Conservation (phyloP, 768 basidiomycete species). For the Inosperma sp. region DNA sequence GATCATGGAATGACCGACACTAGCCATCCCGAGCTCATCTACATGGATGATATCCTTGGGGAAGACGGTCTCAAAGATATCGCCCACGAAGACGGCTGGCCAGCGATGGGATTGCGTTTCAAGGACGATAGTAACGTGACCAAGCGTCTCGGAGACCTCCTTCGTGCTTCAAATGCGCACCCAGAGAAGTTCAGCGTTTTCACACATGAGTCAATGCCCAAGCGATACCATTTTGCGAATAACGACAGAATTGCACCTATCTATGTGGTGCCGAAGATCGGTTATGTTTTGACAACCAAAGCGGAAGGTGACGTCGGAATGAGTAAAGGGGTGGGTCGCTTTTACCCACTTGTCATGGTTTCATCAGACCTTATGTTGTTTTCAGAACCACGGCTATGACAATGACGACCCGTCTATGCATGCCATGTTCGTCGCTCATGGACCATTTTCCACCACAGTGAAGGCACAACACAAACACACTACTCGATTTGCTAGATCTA, state of each 20-base stretch:
- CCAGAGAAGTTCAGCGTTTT: slow-evolving; percentile 73
- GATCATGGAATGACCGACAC: slow-evolving; percentile 94
- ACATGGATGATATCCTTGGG: slow-evolving; percentile 78
- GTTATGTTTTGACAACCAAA: slow-evolving; percentile 71
- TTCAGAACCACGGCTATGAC: slow-evolving; percentile 87
- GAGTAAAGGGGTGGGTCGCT: slow-evolving; percentile 67
- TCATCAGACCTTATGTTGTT: not conserved
- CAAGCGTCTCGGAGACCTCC: slow-evolving; percentile 51
- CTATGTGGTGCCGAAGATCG: slow-evolving; percentile 77
- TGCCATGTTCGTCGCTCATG: slow-evolving; percentile 89
- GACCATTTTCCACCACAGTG: slow-evolving; percentile 72
- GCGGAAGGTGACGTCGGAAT: slow-evolving; percentile 56
- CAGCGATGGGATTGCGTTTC: slow-evolving; percentile 83
- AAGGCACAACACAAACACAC: slow-evolving; percentile 49
- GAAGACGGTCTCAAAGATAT: slow-evolving; percentile 55
- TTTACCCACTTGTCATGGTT: not conserved
- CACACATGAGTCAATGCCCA: slow-evolving; percentile 77
- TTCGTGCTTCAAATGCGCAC: slow-evolving; percentile 47
- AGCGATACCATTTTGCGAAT: slow-evolving; percentile 68
- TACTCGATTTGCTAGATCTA: slow-evolving; percentile 15
- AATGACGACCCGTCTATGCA: slow-evolving; percentile 74
- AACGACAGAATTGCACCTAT: slow-evolving; percentile 83
- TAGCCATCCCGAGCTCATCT: slow-evolving; percentile 67
- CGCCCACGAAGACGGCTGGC: slow-evolving; percentile 85
- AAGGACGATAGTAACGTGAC: slow-evolving; percentile 49